Evolutionary conservation across 2,329 filamentous ascomycete genomes (phyloP), one percentile per base, ranked within the genome.

Genomic region (Cordyceps tenuipes): DNA sequence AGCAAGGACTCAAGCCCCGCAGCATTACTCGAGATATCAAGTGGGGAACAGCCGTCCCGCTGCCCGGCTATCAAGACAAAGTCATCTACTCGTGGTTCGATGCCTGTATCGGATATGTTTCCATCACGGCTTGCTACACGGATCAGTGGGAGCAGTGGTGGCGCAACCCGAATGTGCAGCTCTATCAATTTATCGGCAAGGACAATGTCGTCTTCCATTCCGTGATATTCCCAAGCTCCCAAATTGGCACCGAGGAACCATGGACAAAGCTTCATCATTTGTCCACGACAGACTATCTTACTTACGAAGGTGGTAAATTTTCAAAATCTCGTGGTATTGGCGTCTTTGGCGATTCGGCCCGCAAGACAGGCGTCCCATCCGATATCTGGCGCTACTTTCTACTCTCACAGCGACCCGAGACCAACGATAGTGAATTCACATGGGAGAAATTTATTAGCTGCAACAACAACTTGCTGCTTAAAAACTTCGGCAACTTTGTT

Each of bases 141-240:
- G 78, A 83, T 58, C 69, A 95, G 64, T 97, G 92, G 92, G 86
- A 95, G 77, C 82, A 89, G 69, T 97, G 92, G 92, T 97, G 92
- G 92, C 86, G 88, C 69, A 88, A 94, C 72, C 90, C 91, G 48
- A 81, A 96, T 36, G 91, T 97, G 54, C 84, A 88, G 69, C 82
- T 97, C 12, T 96, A 93, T 73, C 92, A 97, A 76, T 95, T 97
- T 79, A 90, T 96, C 84, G 92, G 92, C 76, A 97, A 96, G 68
- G 73, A 77, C 68, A 74, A 75, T 34, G 71, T 90, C 13, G 85
- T 85, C 31, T 75, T 74, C 65, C 91, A 96, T 76, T 89, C 88
- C 47, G 89, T 96, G 68, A 91, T 95, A 69, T 97, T 96, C 79
- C 92, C 92, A 1, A 89, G 84, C 41, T 91, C 87, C 48, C 89